A percentile compares a stretch with the other conserved stretches of the same genome.
These are phyloP conservation scores for Beauveria pseudobassiana DNA, from an alignment of 2,329 filamentous ascomycete genomes.

Conservation along the genomic window DNA sequence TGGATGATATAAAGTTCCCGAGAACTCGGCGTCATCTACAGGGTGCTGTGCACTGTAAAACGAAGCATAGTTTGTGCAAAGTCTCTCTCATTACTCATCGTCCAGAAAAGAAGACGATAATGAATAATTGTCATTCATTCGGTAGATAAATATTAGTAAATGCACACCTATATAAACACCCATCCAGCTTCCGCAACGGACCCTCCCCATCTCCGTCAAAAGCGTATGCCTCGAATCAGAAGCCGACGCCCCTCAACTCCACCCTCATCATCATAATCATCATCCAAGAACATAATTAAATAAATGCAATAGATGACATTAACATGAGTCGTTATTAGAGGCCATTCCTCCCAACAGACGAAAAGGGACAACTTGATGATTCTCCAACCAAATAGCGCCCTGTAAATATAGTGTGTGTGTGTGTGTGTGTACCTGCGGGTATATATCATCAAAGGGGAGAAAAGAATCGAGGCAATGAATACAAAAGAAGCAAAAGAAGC, in stretches of 20 bases:
- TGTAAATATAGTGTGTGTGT: neutral
- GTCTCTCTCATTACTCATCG: no score
- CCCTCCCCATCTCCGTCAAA: neutral
- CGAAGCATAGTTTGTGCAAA: no score
- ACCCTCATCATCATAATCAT: no score
- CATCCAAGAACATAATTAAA: neutral
- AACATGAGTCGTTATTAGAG: neutral
- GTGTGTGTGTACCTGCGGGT: neutral
- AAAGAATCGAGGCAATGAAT: neutral
- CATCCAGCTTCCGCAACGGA: no score
- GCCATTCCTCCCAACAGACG: neutral
- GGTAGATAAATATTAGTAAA: neutral
- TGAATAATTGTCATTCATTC: no score
- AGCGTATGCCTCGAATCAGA: no score
- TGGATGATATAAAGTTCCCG: neutral
- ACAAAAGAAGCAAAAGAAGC: neutral
- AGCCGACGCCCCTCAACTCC: no score
- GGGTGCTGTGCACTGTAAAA: no score
- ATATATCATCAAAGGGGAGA: neutral
- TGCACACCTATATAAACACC: neutral
- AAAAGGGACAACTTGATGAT: neutral
- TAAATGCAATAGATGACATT: neutral
- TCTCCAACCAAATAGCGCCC: neutral
- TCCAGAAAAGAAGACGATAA: neutral
- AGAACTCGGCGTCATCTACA: no score